Evolutionary conservation across 139 green algal genomes (phyloP), one percentile per base, ranked within the genome.

Genomic region (Haematococcus lacustris): DNA sequence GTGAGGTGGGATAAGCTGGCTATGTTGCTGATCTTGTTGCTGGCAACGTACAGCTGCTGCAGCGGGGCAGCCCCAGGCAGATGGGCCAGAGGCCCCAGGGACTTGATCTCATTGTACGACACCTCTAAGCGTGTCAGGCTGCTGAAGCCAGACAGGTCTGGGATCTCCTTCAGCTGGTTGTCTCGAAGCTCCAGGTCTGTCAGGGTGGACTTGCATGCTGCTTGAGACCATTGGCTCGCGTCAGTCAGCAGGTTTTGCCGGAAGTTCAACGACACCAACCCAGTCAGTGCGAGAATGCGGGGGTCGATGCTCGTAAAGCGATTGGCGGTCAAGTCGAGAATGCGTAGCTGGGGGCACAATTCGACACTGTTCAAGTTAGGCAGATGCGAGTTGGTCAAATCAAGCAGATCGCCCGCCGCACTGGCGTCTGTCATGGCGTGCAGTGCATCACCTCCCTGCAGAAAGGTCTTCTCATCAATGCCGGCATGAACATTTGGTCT

Each of bases 91-190:
- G 86, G 81, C 23, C 70, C 51, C 50, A 96, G 76, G 51, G 75
- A 87, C 23, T 80, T 78, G 65, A 97, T 89, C 80, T 93, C 71
- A 73, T 97, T 97, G 75, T 96, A 96, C 0, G 89, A 96, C 1
- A 93, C 76, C 71, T 97, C 92, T 23, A 97, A 64, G 3, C 78
- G 76, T 30, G 35, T 71, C 21, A 96, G 73, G 1, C 74, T 33
- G 0, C 68, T 77, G 64, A 96, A 91, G 28, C 75, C 77, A 0
- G 60, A 32, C 37, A 96, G 67, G 3, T 51, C 26, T 0, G 92
- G 92, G 21, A 92, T 78, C 88, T 87, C 62, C 28, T 66, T 84
- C 9, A 96, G 60, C 40, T 92, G 83, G 79, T 97, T 97, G 71
- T 97, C 92, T 3, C 90, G 79, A 3, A 97, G 75, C 25, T 95